Evolutionary conservation across 306 rosid genomes (phyloP), one percentile per base, ranked within the genome.

Genomic region (Bauhinia variegata): DNA sequence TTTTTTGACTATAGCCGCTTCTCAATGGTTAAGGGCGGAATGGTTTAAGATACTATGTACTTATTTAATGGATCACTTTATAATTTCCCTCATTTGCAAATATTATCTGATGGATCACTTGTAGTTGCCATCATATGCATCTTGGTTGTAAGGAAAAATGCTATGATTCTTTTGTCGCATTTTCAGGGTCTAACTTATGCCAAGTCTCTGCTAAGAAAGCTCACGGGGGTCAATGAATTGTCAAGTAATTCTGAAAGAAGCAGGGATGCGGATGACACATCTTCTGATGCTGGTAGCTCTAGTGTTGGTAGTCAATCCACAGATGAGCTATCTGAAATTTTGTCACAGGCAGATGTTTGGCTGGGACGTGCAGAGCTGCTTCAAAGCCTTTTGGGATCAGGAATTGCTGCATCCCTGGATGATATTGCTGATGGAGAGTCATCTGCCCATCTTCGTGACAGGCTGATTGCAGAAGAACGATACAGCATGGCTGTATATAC

Each of bases 401-500:
- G 96, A 55, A 92, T 92, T 74, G 98, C 98, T 70, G 96, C 92
- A 63, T 92, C 93, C 75, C 91, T 92, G 19, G 93, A 92, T 76
- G 96, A 92, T 69, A 92, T 92, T 48, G 98, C 96, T 32, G 98
- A 92, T 86, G 69, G 78, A 74, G 96, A 86, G 75, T 87, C 98
- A 72, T 87, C 98, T 60, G 93, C 91, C 18, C 84, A 11, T 76
- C 98, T 92, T 60, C 89, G 98, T 60, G 96, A 89, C 81, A 87
- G 98, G 87, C 78, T 92, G 87, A 88, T 86, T 51, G 79, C 78
- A 62, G 96, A 86, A 32, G 98, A 92, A 70, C 81, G 96, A 70
- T 92, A 92, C 75, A 89, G 98, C 85, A 92, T 92, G 96, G 98
- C 96, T 68, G 98, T 92, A 44, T 92, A 92, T 78, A 92, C 98